These are phyloP conservation scores for Neurospora tetraspora DNA, from an alignment of 495 filamentous ascomycete species.

Conservation along the genomic window DNA sequence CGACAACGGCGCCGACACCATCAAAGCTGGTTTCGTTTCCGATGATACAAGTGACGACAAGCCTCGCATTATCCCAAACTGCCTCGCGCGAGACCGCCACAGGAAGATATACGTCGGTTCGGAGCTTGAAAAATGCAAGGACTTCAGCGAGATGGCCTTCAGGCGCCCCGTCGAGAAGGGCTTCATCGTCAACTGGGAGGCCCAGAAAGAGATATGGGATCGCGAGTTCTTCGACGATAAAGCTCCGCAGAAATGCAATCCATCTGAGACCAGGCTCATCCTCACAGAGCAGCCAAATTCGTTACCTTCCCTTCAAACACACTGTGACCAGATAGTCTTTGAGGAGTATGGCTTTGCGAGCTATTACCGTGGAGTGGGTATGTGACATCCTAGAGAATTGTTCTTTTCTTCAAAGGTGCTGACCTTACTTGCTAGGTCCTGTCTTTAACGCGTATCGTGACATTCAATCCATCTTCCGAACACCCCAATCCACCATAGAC, in stretches of 20 bases:
- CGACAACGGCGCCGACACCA: constrained; percentile 88
- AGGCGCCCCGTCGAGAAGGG: constrained; percentile 91
- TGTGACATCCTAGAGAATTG: constrained; percentile 17
- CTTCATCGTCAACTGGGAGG: constrained; percentile 94
- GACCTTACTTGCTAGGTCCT: constrained; percentile 28
- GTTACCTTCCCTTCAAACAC: constrained; percentile 65
- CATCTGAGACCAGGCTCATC: constrained; percentile 69
- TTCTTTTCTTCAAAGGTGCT: background rate
- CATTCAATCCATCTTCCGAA: constrained; percentile 51
- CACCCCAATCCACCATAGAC: constrained; percentile 31
- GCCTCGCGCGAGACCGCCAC: constrained; percentile 72
- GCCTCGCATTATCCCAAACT: constrained; percentile 75
- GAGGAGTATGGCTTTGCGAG: constrained; percentile 94
- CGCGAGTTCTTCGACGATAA: constrained; percentile 73
- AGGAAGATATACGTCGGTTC: constrained; percentile 68
- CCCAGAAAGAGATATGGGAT: constrained; percentile 93
- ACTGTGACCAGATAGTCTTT: constrained; percentile 94
- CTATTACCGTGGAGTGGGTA: constrained; percentile 67
- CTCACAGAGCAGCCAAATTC: constrained; percentile 90
- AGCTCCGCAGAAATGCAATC: constrained; percentile 57
- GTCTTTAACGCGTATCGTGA: constrained; percentile 81
- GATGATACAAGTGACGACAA: constrained; percentile 28
- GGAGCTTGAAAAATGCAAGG: constrained; percentile 68
- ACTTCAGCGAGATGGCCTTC: constrained; percentile 84
- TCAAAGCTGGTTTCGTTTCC: constrained; percentile 79